phyloP scores from a whole-genome alignment of 257 asterid species.

The Perilla frutescens region DNA sequence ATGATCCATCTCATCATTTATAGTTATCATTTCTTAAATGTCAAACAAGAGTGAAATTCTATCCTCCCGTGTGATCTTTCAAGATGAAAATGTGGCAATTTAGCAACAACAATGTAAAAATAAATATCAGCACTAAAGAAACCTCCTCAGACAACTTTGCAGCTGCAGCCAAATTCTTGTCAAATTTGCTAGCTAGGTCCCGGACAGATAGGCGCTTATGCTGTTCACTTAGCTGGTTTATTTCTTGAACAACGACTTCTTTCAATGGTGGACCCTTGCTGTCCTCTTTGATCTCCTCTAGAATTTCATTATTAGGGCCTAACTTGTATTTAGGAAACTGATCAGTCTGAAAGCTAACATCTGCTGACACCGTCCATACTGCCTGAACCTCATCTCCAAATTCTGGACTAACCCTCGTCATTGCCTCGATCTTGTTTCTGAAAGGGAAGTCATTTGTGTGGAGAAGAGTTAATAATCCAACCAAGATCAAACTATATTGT shows the following conservation, averaged over 20 bases:
- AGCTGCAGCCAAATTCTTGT: slow-evolving; percentile 95
- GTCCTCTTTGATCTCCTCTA: slow-evolving; percentile 79
- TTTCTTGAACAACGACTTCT: slow-evolving; percentile 80
- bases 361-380: slow-evolving; percentile 68
- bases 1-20: slow-evolving; percentile 18
- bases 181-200: slow-evolving; percentile 93
- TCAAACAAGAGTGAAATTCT: neutral
- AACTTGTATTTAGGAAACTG: slow-evolving; percentile 86
- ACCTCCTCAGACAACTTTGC: slow-evolving; percentile 95
- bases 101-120: neutral
- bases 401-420: slow-evolving; percentile 95
- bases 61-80: neutral
- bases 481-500: slow-evolving; percentile 6
- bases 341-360: slow-evolving; percentile 69
- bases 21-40: neutral
- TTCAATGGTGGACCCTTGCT: slow-evolving; percentile 79
- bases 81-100: neutral
- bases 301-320: slow-evolving; percentile 82
- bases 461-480: neutral
- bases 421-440: slow-evolving; percentile 45
- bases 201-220: slow-evolving; percentile 95
- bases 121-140: neutral
- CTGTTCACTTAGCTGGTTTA: slow-evolving; percentile 71
- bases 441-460: neutral
- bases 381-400: slow-evolving; percentile 64